Evolutionary conservation across 2,329 filamentous ascomycete species (phyloP).

Genomic region (Diaporthe nobilis): DNA sequence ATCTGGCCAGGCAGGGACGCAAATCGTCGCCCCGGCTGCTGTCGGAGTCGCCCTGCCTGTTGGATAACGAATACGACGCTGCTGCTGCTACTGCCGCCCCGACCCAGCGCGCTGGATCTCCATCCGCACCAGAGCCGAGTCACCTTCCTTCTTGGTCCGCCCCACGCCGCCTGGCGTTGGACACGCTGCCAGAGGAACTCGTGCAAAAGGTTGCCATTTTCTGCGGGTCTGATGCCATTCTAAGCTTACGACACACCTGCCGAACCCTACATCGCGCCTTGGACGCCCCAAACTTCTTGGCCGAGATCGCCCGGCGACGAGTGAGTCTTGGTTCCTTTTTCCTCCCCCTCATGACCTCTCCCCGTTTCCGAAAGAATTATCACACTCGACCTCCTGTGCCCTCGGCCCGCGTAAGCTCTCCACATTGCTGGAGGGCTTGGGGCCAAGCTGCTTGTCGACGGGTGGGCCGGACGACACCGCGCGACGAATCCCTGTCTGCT

Average conservation of each 20-base stretch:
- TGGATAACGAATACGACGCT: constrained; percentile 40
- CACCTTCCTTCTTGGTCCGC: constrained; percentile 26
- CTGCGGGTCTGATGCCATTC: constrained; percentile 36
- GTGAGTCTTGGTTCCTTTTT: constrained; percentile 31
- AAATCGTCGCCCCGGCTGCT: constrained; percentile 35
- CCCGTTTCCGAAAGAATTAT: background rate
- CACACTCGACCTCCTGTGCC: background rate
- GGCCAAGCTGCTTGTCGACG: constrained; percentile 12
- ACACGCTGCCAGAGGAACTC: constrained; percentile 39
- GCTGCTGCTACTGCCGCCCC: constrained; percentile 29
- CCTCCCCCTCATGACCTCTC: background rate
- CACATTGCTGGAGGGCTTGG: constrained; percentile 10
- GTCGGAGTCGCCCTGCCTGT: constrained; percentile 30
- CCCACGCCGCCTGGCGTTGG: constrained; percentile 29
- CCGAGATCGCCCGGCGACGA: constrained; percentile 32
- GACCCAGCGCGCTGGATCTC: constrained; percentile 28
- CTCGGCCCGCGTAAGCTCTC: constrained; percentile 10
- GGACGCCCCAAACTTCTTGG: constrained; percentile 26
- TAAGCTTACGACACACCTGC: constrained; percentile 36
- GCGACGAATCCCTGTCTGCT: constrained; percentile 8
- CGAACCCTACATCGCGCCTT: constrained; percentile 24
- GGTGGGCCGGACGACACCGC: constrained; percentile 21
- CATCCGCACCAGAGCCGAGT: constrained; percentile 9
- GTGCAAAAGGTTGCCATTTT: constrained; percentile 36
- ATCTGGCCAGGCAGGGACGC: constrained; percentile 41